Base-by-base conservation (phyloP, 2,329 filamentous ascomycete species). In the Oidium heveae region DNA sequence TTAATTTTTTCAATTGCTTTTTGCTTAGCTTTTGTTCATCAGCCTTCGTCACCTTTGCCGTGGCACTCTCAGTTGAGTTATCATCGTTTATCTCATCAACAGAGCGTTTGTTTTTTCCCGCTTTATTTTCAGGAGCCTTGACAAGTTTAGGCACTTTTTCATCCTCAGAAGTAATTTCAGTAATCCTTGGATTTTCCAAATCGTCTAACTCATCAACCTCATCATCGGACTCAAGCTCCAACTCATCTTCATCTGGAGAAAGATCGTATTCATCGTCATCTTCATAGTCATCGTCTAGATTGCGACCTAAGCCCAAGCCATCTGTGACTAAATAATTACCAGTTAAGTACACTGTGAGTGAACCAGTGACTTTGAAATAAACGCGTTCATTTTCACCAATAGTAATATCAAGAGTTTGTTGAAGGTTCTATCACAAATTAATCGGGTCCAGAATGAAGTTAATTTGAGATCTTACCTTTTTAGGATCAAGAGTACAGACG, bases 1-100 rank as follows among this genome's bases (percentile, higher is more conserved):
- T 94, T 60, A 89, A 76, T 76, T 95, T 95, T 82, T 98, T 96
- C 64, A 84, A 77, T 69, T 96, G 86, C 74, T 94, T 95, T 77
- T 95, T 95, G 76, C 80, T 88, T 59, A 87, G 75, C 73, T 88
- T 88, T 61, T 74, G 67, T 62, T 87, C 82, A 60, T 78, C 77
- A 59, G 76, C 67, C 49, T 69, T 63, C 60, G 71, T 70, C n/a
- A 66, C 65, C 59, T 71, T 69, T 68, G 80, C 76, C 64, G 95
- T 93, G 68, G 94, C 70, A 60, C 85, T 84, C 63, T 95, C 88
- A 28, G 95, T 81, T 58, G 73, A 74, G 66, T 82, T 78, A 43
- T 69, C 68, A 57, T 74, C 75, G 66, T 82, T 80, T 41, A 71
- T 68, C 54, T 79, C 74, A 63, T 86, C 86, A 50, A 88, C 89